Conservation (phyloP, 1,284 basidiomycete genomes). For the Xerocomus amazonicus region DNA sequence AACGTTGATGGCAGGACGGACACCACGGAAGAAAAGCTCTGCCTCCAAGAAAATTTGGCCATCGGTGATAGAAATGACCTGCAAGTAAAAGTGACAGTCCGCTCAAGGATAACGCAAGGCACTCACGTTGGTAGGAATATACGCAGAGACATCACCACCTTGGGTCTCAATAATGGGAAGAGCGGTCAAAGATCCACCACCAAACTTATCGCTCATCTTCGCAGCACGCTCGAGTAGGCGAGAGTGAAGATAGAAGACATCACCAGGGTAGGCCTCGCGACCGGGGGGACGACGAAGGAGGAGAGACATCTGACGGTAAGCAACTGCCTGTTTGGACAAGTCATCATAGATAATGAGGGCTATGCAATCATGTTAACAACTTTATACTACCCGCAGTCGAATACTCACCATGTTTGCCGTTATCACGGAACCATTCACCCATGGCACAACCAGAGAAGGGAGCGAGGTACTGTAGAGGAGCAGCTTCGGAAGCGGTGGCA, state of each 20-base stretch:
- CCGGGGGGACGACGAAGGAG: conserved; percentile 99
- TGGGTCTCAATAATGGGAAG: conserved; percentile 99
- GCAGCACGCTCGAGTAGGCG: conserved; percentile 99
- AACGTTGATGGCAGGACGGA: conserved; percentile 99
- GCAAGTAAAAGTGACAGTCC: not conserved
- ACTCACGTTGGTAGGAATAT: conserved; percentile 84
- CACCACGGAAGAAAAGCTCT: conserved; percentile 99
- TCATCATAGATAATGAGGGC: conserved; percentile 99
- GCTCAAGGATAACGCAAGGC: not conserved
- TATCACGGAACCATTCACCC: conserved; percentile 99
- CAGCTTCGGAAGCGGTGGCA: conserved; percentile 98
- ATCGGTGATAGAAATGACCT: conserved; percentile 98
- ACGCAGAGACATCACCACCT: conserved; percentile 99
- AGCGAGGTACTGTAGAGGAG: conserved; percentile 97
- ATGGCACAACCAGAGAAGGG: conserved; percentile 99
- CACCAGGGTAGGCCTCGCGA: conserved; percentile 99
- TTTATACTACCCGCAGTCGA: not conserved
- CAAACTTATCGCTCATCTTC: conserved; percentile 99
- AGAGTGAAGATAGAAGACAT: conserved; percentile 99
- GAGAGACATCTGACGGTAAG: conserved; percentile 99
- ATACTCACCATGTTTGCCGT: conserved; percentile 83
- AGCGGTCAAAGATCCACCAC: conserved; percentile 97
- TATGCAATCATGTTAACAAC: conserved; percentile 31
- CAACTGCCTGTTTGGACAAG: conserved; percentile 99
- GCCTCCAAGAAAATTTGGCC: conserved; percentile 99